Conservation (phyloP, 768 basidiomycete genomes). For the Boletus sp. region DNA sequence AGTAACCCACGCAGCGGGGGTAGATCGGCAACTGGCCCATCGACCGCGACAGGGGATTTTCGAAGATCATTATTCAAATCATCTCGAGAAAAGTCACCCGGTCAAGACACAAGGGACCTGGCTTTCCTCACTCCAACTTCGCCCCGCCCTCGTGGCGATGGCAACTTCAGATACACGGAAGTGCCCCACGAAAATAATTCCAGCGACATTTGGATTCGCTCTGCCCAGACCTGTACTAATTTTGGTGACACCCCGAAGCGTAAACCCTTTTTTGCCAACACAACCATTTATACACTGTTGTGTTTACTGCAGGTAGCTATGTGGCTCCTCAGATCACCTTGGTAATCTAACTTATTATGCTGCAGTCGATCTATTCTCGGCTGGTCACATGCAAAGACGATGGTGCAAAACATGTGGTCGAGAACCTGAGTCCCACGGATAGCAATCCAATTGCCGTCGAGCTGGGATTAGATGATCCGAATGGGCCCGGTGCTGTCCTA, state of each 20-base stretch:
- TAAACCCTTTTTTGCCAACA: slow-evolving; percentile 83
- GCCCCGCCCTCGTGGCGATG: slow-evolving; percentile 3
- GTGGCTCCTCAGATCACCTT: slow-evolving; percentile 1
- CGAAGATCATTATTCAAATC: slow-evolving; percentile 79
- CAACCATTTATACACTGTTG: slow-evolving; percentile 86
- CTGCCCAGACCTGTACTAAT: slow-evolving; percentile 21
- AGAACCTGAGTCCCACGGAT: slow-evolving; percentile 61
- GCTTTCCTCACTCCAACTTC: slow-evolving; percentile 27
- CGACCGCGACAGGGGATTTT: slow-evolving; percentile 61
- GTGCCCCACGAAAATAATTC: slow-evolving; percentile 5
- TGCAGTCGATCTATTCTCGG: slow-evolving; percentile 84
- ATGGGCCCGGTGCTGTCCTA: slow-evolving; percentile 63
- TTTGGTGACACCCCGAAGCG: slow-evolving; percentile 35
- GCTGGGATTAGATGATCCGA: slow-evolving; percentile 82
- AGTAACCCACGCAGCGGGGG: slow-evolving; percentile 33
- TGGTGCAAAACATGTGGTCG: slow-evolving; percentile 63
- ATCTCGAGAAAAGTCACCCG: slow-evolving; percentile 54
- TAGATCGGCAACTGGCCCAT: slow-evolving; percentile 45
- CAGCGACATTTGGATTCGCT: slow-evolving; percentile 61
- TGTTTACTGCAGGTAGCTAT: slow-evolving; percentile 75
- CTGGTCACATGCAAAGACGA: slow-evolving; percentile 82
- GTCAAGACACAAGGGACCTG: slow-evolving; percentile 28
- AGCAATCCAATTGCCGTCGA: slow-evolving; percentile 81
- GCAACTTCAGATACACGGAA: neutral
- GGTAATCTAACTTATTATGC: neutral